These are phyloP conservation scores for Ambrosia hybrid DNA, from an alignment of 140 eudicot genomes.

Conservation along the genomic window DNA sequence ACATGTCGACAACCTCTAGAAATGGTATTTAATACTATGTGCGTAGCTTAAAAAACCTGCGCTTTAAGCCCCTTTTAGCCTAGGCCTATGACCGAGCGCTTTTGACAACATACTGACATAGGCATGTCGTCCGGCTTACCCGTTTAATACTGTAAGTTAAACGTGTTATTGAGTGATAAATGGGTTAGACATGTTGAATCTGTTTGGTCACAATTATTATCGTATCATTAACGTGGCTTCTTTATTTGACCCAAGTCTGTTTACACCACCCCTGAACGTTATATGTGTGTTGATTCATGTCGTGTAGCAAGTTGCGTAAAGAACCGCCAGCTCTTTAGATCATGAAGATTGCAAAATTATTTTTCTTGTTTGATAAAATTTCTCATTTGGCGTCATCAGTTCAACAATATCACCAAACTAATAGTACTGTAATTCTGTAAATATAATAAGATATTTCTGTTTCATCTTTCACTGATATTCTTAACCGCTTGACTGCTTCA, in stretches of 20 bases:
- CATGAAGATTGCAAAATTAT: no score
- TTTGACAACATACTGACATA: no score
- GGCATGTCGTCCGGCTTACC: not conserved
- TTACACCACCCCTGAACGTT: not conserved
- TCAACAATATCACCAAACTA: not conserved
- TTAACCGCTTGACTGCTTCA: not conserved
- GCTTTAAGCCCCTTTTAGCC: no score
- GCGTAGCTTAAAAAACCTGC: no score
- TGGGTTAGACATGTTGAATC: not conserved
- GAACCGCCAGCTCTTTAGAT: no score
- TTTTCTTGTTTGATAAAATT: no score
- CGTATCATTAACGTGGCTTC: not conserved
- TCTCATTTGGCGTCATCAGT: not conserved
- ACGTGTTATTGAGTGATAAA: not conserved
- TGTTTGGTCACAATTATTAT: no score
- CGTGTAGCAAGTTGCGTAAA: no score
- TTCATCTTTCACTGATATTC: not conserved
- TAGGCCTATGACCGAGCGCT: no score
- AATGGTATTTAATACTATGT: no score
- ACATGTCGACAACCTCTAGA: no score
- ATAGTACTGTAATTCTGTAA: not conserved
- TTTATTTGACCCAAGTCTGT: not conserved
- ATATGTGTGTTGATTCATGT: not conserved
- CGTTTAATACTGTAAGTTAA: not conserved
- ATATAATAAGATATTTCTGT: not conserved